These are phyloP conservation scores for Echeveria elegans DNA, from an alignment of 164 flowering plant genomes.

Conservation along the genomic window DNA sequence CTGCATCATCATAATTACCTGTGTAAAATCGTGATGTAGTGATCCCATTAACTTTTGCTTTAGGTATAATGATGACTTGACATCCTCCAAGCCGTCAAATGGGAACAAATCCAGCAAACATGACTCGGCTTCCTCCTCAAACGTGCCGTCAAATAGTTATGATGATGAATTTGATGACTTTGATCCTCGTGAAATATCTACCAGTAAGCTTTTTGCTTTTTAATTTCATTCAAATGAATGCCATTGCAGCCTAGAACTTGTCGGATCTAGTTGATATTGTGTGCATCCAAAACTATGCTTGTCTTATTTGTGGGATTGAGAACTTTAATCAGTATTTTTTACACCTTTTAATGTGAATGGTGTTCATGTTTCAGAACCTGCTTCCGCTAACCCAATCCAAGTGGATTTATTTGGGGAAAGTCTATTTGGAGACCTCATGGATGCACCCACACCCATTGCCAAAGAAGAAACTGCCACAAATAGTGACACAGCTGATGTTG, in stretches of 20 bases:
- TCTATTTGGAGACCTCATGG: slow-evolving; percentile 64
- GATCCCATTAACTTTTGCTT: slow-evolving; percentile 14
- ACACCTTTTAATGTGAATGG: not conserved
- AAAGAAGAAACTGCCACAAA: slow-evolving; percentile 13
- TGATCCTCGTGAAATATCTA: slow-evolving; percentile 85
- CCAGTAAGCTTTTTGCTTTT: slow-evolving; percentile 40
- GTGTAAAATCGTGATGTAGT: not conserved
- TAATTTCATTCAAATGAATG: not conserved
- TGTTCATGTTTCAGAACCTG: slow-evolving; percentile 28
- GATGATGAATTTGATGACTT: slow-evolving; percentile 93
- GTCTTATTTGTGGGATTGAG: too few species aligned
- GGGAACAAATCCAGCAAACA: slow-evolving; percentile 5
- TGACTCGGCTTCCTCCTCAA: slow-evolving; percentile 29
- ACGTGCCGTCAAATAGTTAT: slow-evolving; percentile 27
- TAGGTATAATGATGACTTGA: slow-evolving; percentile 27
- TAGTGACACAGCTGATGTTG: slow-evolving; percentile 43
- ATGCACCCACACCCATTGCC: slow-evolving; percentile 48
- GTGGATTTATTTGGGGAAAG: slow-evolving; percentile 65
- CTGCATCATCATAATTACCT: not conserved
- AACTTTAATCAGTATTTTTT: too few species aligned
- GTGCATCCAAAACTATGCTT: not conserved
- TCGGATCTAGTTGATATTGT: not conserved
- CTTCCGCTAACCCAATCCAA: slow-evolving; percentile 38
- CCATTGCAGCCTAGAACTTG: not conserved
- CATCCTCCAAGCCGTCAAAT: not conserved